Evolutionary conservation across 2,329 filamentous ascomycete species (phyloP), one percentile per base, ranked within the genome.

Genomic region (Pseudogymnoascus sp.): DNA sequence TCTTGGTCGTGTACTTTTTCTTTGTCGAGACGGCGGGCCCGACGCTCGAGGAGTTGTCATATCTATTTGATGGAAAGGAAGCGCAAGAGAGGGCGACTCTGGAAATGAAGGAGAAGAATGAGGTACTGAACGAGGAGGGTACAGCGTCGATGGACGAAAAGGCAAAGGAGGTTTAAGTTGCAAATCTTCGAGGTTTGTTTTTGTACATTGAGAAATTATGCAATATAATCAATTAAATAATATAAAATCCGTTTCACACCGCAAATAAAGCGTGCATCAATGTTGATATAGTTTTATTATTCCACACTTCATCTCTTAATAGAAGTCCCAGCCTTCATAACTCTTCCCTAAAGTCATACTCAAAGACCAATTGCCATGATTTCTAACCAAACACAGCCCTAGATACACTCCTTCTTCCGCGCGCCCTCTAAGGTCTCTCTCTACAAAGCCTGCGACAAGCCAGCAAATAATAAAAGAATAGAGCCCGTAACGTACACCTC

Each of bases 1-100:
- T 77, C 63, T 4, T 74, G 21, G 65, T 74, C 5, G 73, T 76
- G 0, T 78, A 75, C 63, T 75, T 77, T 63, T 76, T 75, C 65
- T 77, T 76, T 40, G 71, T 74, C 0, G 75, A 77, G 65, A 77
- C 74, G 0, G 67, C 70, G 1, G 74, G 74, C 0, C 70, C 8
- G 71, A 70, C 64, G 70, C 70, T 63, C 64, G 25, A 61, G 21
- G 60, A 61, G 42, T 35, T 61, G 48, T 58, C 60, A 52, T 61
- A 61, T 60, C 29, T 61, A 15, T 61, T 61, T 3, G 60, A 61
- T 6, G 60, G 60, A 31, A 61, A 61, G 31, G 27, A 37, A 48
- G 60, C 29, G 48, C 55, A 61, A 25, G 60, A 61, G 60, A 59
- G 8, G 27, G 29, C 33, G 25, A 31, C 60, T 29, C 45, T 52